A percentile compares a stretch with the other conserved stretches of the same genome.
Conservation (phyloP, 176 grass and related monocot genomes). For the Lolium perenne region DNA sequence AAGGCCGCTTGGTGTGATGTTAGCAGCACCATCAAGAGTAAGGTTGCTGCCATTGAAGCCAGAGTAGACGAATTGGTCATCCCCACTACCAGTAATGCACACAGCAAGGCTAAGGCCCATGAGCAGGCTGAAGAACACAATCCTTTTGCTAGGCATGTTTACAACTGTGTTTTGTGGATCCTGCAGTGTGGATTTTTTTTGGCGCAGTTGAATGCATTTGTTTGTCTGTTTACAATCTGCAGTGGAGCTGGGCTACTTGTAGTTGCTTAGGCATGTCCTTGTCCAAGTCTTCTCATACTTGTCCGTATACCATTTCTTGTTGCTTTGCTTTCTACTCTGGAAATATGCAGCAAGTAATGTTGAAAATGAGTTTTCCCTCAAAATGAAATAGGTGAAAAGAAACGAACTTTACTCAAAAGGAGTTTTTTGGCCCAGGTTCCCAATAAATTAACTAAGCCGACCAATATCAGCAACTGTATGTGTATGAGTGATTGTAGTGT, state of each 20-base stretch:
- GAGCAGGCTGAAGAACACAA: constrained; percentile 5
- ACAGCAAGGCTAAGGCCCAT: constrained; percentile 13
- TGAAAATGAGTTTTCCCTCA: neutral
- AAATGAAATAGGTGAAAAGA: neutral
- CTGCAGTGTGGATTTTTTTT: constrained; percentile 3
- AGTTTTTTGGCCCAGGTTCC: neutral
- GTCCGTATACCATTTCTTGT: neutral
- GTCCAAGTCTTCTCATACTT: constrained; percentile 18
- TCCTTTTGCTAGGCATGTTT: constrained; percentile 26
- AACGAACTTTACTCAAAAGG: neutral
- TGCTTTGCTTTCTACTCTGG: neutral
- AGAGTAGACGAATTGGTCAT: neutral
- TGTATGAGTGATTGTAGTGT: neutral
- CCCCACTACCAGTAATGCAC: neutral
- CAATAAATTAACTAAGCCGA: constrained; percentile 2
- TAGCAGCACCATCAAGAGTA: constrained; percentile 8
- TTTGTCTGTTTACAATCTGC: neutral
- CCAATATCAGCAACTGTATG: constrained; percentile 1
- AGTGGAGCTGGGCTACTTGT: constrained; percentile 1
- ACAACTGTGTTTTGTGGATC: neutral
- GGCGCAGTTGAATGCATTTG: neutral
- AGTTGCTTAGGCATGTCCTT: constrained; percentile 12
- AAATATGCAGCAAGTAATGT: neutral
- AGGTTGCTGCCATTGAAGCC: constrained; percentile 28
- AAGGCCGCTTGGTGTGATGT: neutral